These are phyloP conservation scores for Falciphora oryzae DNA, from an alignment of 2,329 filamentous ascomycete genomes.

Conservation along the genomic window DNA sequence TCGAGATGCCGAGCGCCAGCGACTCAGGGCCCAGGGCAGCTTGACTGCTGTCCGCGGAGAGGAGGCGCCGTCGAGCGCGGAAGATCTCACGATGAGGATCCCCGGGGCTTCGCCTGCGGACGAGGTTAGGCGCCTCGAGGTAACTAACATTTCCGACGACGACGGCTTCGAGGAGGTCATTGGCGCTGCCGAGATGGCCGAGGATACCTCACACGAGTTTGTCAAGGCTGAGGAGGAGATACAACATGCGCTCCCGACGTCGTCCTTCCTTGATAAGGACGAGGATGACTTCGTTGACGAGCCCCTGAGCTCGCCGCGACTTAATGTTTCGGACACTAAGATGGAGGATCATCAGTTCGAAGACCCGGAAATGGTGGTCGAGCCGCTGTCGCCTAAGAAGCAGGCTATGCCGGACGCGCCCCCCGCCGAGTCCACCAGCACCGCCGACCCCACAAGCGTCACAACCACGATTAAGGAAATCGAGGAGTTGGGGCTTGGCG, in stretches of 20 bases:
- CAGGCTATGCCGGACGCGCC: background rate
- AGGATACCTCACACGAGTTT: slow-evolving; percentile 66
- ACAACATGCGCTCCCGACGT: slow-evolving; percentile 21
- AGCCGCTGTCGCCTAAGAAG: slow-evolving; percentile 50
- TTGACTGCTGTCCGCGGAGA: slow-evolving; percentile 46
- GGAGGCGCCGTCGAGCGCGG: slow-evolving; percentile 44
- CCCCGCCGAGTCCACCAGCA: background rate
- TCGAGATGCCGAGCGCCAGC: slow-evolving; percentile 76
- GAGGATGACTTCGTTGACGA: slow-evolving; percentile 76
- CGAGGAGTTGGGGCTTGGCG: slow-evolving; percentile 6
- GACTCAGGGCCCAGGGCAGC: slow-evolving; percentile 69
- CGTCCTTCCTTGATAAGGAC: slow-evolving; percentile 49
- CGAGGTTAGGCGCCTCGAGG: slow-evolving; percentile 64
- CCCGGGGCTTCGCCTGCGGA: slow-evolving; percentile 48
- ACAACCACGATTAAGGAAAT: slow-evolving; percentile 9
- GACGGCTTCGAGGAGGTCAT: slow-evolving; percentile 92
- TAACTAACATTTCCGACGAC: slow-evolving; percentile 77
- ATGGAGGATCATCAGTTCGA: slow-evolving; percentile 46
- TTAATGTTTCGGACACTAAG: slow-evolving; percentile 56
- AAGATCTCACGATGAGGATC: slow-evolving; percentile 57
- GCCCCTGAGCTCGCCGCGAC: slow-evolving; percentile 61
- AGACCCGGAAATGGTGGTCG: slow-evolving; percentile 51
- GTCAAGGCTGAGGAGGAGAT: slow-evolving; percentile 55
- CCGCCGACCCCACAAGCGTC: slow-evolving; percentile 6
- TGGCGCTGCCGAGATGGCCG: slow-evolving; percentile 61